Base-by-base conservation (phyloP, 202 grass and related monocot genomes). In the Hordeum pubiflorum region DNA sequence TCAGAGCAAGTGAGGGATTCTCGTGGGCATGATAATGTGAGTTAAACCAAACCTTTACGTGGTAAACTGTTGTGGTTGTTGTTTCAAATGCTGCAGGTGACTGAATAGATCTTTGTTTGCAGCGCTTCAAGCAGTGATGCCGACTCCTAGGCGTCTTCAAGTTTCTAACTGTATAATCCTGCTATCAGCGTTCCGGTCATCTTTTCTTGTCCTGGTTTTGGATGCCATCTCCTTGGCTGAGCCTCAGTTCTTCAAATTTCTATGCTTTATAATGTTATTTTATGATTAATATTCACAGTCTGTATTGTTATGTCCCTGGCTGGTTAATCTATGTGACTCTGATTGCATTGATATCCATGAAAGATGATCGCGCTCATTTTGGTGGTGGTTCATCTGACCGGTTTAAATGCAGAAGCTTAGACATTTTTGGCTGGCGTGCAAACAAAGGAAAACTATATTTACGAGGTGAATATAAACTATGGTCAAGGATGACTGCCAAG, bases 1-100 rank as follows among this genome's bases (percentile, higher is more conserved):
- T 79, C 86, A 2, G 89, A 94, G 74, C 86, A 91, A 68, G 39
- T 81, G 57, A 91, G 55, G 62, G 86, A 89, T 56, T 60, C 68
- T 48, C 82, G 67, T 54, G 81, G 80, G 10, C 59, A 77, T 32
- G 73, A 83, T 59, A 83, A 89, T 72, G 86, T 90, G 76, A 78
- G 24, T 34, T 34, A 12, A 29, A 10, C 2, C 50, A 2, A 31
- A 20, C 4, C 39, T 75, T 24, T 10, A 10, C 1, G n/a, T 40
- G 2, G 5, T 26, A 70, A 38, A 4, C 41, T 65, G 3, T 50
- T 43, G 13, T 40, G 9, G 23, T 41, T 69, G n/a, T n/a, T 79
- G 33, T n/a, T 81, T 15, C 26, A 11, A 58, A 38, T 50, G 14
- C 9, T 57, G 1, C 15, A 41, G 83, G 75, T 61, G 21, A 90